A percentile compares a stretch with the other conserved stretches of the same genome.
Evolutionary conservation across 495 filamentous ascomycete species (phyloP).

Genomic region (Corynascus novoguineensis): DNA sequence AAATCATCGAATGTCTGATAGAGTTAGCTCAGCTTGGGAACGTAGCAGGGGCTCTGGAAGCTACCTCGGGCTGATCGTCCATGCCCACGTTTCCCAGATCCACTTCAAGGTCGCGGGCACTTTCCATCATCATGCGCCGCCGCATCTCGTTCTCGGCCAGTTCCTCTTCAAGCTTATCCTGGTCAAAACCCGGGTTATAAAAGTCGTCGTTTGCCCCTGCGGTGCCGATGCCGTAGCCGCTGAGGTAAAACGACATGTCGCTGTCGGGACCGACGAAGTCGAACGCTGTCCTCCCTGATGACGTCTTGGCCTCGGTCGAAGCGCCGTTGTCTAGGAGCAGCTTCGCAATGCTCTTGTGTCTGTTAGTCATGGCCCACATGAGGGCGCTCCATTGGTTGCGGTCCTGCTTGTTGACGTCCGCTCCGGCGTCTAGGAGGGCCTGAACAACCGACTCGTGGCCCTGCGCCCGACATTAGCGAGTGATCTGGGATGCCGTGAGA

Average conservation of each 20-base stretch:
- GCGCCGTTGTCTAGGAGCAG: conserved; percentile 86
- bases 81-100: conserved; percentile 93
- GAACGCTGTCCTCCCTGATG: conserved; percentile 88
- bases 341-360: conserved; percentile 93
- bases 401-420: conserved; percentile 90
- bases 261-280: conserved; percentile 93
- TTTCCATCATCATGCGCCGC: conserved; percentile 99
- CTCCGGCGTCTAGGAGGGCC: conserved; percentile 77
- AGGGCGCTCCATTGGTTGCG: conserved; percentile 94
- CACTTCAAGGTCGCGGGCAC: conserved; percentile 93
- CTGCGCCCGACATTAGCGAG: conserved; percentile 40
- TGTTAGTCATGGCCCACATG: conserved; percentile 99
- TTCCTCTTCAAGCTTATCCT: conserved; percentile 94
- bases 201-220: conserved; percentile 91
- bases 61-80: conserved; percentile 90
- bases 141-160: conserved; percentile 95
- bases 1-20: conserved; percentile 70
- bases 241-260: conserved; percentile 91
- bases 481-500: background rate
- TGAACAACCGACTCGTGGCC: conserved; percentile 88
- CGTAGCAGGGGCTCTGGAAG: conserved; percentile 18
- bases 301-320: conserved; percentile 91
- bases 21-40: background rate
- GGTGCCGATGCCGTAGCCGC: conserved; percentile 84
- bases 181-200: conserved; percentile 86